These are phyloP conservation scores for Fonsecaea pugnacius DNA, from an alignment of 2,329 filamentous ascomycete species.

Conservation along the genomic window DNA sequence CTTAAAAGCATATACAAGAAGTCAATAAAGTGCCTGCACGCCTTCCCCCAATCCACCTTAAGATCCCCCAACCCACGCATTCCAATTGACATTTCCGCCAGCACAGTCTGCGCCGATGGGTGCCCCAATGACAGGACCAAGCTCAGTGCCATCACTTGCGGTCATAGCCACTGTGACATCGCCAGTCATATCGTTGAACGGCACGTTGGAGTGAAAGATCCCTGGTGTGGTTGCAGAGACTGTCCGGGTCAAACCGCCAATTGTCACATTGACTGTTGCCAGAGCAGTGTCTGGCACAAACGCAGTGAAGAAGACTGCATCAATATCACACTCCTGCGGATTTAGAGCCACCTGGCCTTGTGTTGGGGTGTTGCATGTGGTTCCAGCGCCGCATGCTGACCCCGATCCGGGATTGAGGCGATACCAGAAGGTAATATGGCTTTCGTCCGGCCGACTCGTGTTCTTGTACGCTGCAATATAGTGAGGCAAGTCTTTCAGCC, in stretches of 20 bases:
- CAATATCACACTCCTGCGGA: constrained; percentile 8
- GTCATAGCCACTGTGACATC: constrained; percentile 9
- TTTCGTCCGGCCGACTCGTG: constrained; percentile 8
- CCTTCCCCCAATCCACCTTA: not conserved
- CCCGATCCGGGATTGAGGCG: constrained; percentile 12
- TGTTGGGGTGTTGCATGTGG: constrained; percentile 13
- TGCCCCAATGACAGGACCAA: constrained; percentile 12
- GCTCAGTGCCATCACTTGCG: constrained; percentile 10
- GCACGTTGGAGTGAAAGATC: constrained; percentile 19
- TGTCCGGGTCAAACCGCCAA: constrained; percentile 8
- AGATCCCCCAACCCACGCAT: constrained; percentile 15
- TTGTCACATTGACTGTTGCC: constrained; percentile 17
- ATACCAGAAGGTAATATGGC: constrained; percentile 19
- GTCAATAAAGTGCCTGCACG: constrained; percentile 4
- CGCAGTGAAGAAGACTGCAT: constrained; percentile 15
- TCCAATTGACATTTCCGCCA: constrained; percentile 15
- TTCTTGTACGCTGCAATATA: constrained; percentile 15
- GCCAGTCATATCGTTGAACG: constrained; percentile 8
- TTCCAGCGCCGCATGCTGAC: not conserved
- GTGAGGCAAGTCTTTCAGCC: constrained; percentile 18
- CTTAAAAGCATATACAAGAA: not conserved
- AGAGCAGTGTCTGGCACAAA: constrained; percentile 10
- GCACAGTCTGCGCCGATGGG: constrained; percentile 9
- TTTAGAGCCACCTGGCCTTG: constrained; percentile 1
- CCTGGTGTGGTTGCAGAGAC: constrained; percentile 3